Evolutionary conservation across 1,284 basidiomycete genomes (phyloP).

Genomic region (Marasmius sp.): DNA sequence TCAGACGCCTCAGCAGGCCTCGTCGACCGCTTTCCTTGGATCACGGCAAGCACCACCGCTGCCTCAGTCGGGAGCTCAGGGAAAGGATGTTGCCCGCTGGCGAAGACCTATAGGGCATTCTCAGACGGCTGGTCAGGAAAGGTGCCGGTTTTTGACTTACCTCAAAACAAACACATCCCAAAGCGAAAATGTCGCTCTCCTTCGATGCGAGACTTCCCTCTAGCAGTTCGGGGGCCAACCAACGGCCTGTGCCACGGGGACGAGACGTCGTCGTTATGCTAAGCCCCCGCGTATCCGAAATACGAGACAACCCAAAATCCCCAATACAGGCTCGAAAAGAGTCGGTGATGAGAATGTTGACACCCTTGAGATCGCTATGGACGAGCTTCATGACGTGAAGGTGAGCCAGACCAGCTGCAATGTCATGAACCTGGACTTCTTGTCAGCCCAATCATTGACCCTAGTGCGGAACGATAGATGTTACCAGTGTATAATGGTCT

Average conservation of each 20-base stretch:
- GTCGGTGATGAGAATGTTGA: neutral
- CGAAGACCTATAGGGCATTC: neutral
- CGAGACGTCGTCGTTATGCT: neutral
- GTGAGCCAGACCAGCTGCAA: neutral
- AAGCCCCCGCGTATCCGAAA: neutral
- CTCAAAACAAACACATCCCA: neutral
- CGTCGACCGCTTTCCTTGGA: neutral
- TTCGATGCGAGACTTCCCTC: neutral
- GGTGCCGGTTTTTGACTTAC: neutral
- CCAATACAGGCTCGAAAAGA: neutral
- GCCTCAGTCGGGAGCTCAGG: neutral
- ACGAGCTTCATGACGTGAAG: neutral
- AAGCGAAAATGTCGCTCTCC: constrained; percentile 1
- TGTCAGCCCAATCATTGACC: neutral
- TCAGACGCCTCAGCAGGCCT: neutral
- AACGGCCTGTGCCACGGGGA: neutral
- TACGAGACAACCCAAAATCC: neutral
- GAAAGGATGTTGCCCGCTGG: neutral
- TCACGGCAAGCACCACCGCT: neutral
- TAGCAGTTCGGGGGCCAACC: neutral
- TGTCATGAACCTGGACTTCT: neutral
- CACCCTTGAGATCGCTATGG: neutral
- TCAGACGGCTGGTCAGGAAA: no score
- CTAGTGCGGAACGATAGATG: neutral
- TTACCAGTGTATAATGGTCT: constrained; percentile 24